Percentiles rank a stretch among this genome's conserved stretches.
Evolutionary conservation across 257 asterid species (phyloP).

Genomic region (Verbena officinalis): DNA sequence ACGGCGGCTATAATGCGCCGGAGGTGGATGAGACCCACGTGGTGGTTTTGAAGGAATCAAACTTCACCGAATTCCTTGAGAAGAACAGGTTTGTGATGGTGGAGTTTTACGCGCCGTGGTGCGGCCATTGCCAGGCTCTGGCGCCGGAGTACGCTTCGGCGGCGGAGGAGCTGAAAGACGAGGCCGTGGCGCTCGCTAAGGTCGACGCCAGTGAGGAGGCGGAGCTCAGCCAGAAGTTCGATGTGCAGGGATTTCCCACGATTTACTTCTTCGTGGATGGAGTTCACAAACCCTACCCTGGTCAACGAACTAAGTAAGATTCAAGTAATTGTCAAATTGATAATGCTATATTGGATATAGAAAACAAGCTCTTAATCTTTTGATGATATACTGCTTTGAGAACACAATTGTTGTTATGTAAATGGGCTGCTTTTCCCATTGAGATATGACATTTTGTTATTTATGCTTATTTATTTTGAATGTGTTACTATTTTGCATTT

Average conservation of each 20-base stretch:
- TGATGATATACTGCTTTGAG: too few relatives aligned
- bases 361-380: too few relatives aligned
- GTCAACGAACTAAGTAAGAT: conserved; percentile 75
- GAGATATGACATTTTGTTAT: neutral
- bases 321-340: too few relatives aligned
- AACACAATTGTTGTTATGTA: too few relatives aligned
- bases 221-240: conserved; percentile 74
- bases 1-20: conserved; percentile 39
- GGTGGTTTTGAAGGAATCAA: conserved; percentile 62
- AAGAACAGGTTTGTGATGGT: conserved; percentile 77
- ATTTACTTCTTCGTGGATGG: conserved; percentile 78
- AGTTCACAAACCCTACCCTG: conserved; percentile 68
- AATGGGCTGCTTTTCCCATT: too few relatives aligned
- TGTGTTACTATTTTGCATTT: too few relatives aligned
- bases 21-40: conserved; percentile 77
- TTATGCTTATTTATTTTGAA: neutral
- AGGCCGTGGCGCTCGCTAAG: conserved; percentile 73
- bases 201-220: conserved; percentile 75
- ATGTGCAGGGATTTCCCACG: conserved; percentile 86
- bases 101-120: conserved; percentile 96
- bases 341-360: too few relatives aligned
- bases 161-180: conserved; percentile 76
- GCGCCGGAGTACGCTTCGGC: conserved; percentile 92
- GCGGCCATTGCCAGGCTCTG: conserved; percentile 80
- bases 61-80: conserved; percentile 65